These are phyloP conservation scores for Leptosphaerulina australis DNA, from an alignment of 2,329 filamentous ascomycete genomes.

Conservation along the genomic window DNA sequence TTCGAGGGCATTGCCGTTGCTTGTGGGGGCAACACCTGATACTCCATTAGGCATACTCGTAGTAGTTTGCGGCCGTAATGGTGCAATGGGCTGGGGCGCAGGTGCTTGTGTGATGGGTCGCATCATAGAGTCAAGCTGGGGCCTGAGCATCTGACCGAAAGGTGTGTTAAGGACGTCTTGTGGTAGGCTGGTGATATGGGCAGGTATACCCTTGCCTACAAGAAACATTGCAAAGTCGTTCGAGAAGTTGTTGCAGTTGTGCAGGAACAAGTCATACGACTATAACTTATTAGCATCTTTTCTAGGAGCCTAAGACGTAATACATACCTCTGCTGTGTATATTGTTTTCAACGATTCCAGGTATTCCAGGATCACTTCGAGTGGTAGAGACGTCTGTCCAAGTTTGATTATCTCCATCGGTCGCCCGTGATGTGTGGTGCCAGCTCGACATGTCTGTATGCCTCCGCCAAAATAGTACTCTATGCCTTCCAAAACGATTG, in stretches of 20 bases:
- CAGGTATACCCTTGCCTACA: conserved; percentile 84
- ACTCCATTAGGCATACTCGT: conserved; percentile 18
- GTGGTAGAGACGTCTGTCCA: conserved; percentile 77
- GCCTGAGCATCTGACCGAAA: conserved; percentile 85
- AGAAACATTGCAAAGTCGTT: conserved; percentile 92
- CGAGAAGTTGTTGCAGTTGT: conserved; percentile 98
- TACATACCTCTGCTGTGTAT: conserved; percentile 74
- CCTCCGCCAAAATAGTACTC: conserved; percentile 93
- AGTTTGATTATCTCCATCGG: conserved; percentile 78
- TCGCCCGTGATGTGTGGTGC: conserved; percentile 82
- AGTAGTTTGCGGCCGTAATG: conserved; percentile 19
- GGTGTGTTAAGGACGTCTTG: conserved; percentile 84
- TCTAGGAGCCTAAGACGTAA: background rate
- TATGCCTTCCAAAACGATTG: conserved; percentile 79
- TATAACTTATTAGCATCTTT: conserved; percentile 1
- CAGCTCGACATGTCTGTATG: conserved; percentile 80
- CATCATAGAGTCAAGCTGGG: conserved; percentile 72
- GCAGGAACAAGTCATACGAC: conserved; percentile 81
- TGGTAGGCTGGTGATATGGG: conserved; percentile 83
- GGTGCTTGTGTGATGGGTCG: conserved; percentile 66
- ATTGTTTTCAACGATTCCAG: conserved; percentile 80
- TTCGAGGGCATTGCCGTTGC: conserved; percentile 23
- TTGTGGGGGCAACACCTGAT: conserved; percentile 10
- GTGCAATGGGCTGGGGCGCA: conserved; percentile 43
- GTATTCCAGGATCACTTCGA: conserved; percentile 85